Evolutionary conservation across 805 yeast species (phyloP).

Genomic region (Suhomyces sp.): DNA sequence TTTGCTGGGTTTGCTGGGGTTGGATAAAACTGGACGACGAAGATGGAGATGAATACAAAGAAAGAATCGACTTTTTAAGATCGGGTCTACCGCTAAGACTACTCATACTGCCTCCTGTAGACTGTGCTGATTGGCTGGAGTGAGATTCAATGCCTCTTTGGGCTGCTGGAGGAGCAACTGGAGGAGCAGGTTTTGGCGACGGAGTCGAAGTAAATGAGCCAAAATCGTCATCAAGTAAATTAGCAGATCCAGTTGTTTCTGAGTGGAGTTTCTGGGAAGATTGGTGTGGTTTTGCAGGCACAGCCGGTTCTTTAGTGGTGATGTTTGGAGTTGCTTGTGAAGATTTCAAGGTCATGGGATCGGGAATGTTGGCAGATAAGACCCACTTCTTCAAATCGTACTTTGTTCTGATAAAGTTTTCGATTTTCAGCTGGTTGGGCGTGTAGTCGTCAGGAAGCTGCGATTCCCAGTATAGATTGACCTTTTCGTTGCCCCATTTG

Average conservation of each 20-base stretch:
- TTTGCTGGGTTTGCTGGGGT: constrained; percentile 10
- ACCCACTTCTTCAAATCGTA: constrained; percentile 91
- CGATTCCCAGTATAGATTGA: constrained; percentile 83
- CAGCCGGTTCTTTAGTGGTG: not conserved
- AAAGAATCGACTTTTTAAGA: constrained; percentile 84
- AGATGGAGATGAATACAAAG: constrained; percentile 67
- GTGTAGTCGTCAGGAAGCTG: constrained; percentile 65
- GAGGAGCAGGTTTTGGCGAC: constrained; percentile 14
- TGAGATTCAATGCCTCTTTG: constrained; percentile 6
- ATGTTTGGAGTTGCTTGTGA: not conserved
- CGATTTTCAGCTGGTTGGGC: constrained; percentile 83
- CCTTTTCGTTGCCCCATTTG: constrained; percentile 79
- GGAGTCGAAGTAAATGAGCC: constrained; percentile 37
- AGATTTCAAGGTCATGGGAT: constrained; percentile 45
- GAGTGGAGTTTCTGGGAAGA: not conserved
- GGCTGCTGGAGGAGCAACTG: constrained; percentile 1
- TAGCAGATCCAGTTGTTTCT: not conserved
- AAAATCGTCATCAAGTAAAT: constrained; percentile 39
- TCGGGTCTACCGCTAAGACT: constrained; percentile 58
- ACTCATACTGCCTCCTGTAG: constrained; percentile 32
- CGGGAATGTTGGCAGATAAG: constrained; percentile 51
- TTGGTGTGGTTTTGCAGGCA: not conserved
- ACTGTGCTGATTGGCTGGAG: constrained; percentile 27
- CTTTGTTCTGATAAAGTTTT: constrained; percentile 86
- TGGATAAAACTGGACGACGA: constrained; percentile 43